These are phyloP conservation scores for Saururus chinensis DNA, from an alignment of 164 flowering plant genomes.

Conservation along the genomic window DNA sequence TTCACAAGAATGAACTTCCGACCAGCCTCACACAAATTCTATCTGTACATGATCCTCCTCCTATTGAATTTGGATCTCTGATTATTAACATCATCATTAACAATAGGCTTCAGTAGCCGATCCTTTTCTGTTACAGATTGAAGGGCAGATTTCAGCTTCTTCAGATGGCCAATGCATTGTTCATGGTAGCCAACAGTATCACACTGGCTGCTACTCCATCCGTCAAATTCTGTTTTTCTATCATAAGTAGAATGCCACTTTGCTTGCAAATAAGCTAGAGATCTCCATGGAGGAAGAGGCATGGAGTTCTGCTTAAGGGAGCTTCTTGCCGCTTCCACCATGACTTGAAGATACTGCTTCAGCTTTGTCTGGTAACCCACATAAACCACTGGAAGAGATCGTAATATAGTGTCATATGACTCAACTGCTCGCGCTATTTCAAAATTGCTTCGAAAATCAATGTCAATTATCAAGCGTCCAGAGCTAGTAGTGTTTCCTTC, in stretches of 20 bases:
- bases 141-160: conserved; percentile 45
- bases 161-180: conserved; percentile 59
- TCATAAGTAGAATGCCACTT: conserved; percentile 76
- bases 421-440: conserved; percentile 91
- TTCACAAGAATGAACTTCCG: neutral
- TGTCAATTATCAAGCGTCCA: conserved; percentile 69
- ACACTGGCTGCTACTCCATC: neutral
- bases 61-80: conserved; percentile 12
- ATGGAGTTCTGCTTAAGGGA: conserved; percentile 87
- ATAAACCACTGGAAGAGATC: conserved; percentile 64
- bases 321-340: conserved; percentile 84
- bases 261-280: conserved; percentile 75
- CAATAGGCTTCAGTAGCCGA: conserved; percentile 38
- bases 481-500: conserved; percentile 26
- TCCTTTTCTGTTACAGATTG: conserved; percentile 47
- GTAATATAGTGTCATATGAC: conserved; percentile 61
- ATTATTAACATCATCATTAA: conserved; percentile 14
- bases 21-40: conserved; percentile 1
- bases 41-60: conserved; percentile 43
- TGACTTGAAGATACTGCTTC: conserved; percentile 58
- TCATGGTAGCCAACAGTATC: conserved; percentile 19
- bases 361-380: conserved; percentile 57
- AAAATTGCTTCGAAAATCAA: conserved; percentile 86
- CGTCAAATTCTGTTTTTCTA: conserved; percentile 29
- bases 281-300: conserved; percentile 98